Evolutionary conservation across 2,329 filamentous ascomycete species (phyloP), one percentile per base, ranked within the genome.

Genomic region (Trichophyton equinum): DNA sequence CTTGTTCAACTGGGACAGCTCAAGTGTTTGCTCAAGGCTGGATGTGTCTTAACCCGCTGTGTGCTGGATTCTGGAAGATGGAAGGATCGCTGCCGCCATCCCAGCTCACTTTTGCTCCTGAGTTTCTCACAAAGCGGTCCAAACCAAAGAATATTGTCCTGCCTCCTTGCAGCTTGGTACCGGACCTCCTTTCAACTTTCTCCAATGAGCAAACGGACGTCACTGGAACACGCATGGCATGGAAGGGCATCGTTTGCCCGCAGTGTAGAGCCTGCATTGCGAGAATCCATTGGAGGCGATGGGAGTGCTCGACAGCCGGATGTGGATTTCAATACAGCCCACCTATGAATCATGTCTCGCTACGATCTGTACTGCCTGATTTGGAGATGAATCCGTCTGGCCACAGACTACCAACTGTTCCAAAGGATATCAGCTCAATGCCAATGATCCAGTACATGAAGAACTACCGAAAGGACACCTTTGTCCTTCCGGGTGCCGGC

Each of bases 201-300:
- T 66, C 71, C 4, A 65, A 72, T 9, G 67, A 73, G 1, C 65
- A 71, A 0, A 72, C 74, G 13, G 70, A 73, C 0, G 67, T 74
- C 3, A 79, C 81, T 2, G 78, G 80, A 0, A 78, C 81, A 9
- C 72, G 75, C 2, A 70, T 75, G 7, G 82, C 80, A 61, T 85
- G 82, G 67, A 76, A 77, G 58, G 87, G 87, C 0, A 81, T 89
- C 55, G 81, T 87, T 1, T 91, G 88, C 65, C 83, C 82, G 0
- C 62, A 73, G 1, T 91, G 88, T 64, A 74, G 77, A 0, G 79
- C 82, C 46, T 88, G 86, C 66, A 83, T 78, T 47, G 78, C 82
- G 1, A 78, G 87, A 0, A 75, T 79, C 13, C 71, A 77, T 25
- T 91, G 86, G 85, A 73, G 72, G 4, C 77, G 79, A 1, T 89